phyloP scores from a whole-genome alignment of 495 filamentous ascomycete species.

The Aspergillus mulundensis region DNA sequence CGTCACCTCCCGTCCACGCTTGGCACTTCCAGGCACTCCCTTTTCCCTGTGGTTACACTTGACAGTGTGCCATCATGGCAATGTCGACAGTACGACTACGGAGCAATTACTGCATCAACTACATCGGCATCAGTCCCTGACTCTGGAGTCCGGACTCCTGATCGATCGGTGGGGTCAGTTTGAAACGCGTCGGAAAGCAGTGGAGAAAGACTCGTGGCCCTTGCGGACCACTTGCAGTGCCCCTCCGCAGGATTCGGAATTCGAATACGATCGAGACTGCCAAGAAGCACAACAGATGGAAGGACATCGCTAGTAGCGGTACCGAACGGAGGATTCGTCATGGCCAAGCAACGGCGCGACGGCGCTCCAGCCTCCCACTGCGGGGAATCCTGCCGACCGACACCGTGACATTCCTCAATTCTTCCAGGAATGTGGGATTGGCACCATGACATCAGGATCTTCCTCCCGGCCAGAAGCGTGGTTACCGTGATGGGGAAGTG shows the following conservation, averaged over 20 bases:
- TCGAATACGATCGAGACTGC: too few relatives aligned
- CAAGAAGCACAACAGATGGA: too few relatives aligned
- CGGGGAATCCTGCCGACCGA: not conserved
- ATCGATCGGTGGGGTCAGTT: not conserved
- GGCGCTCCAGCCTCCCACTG: too few relatives aligned
- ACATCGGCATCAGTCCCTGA: not conserved
- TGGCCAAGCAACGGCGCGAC: too few relatives aligned
- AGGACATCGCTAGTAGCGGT: too few relatives aligned
- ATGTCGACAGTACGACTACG: too few relatives aligned
- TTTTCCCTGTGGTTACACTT: not conserved
- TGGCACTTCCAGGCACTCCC: not conserved
- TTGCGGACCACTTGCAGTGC: too few relatives aligned
- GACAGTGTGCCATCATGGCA: too few relatives aligned
- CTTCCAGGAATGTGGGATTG: not conserved
- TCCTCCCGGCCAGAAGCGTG: not conserved
- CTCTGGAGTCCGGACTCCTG: not conserved
- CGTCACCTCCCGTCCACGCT: not conserved
- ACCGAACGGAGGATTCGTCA: too few relatives aligned
- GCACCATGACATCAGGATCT: not conserved
- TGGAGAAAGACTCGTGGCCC: not conserved
- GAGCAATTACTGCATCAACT: too few relatives aligned
- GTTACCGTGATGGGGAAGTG: not conserved
- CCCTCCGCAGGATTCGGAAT: not conserved
- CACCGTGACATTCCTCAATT: not conserved
- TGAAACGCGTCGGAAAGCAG: not conserved